These are phyloP conservation scores for Nemophila menziesii DNA, from an alignment of 257 asterid species.

Conservation along the genomic window DNA sequence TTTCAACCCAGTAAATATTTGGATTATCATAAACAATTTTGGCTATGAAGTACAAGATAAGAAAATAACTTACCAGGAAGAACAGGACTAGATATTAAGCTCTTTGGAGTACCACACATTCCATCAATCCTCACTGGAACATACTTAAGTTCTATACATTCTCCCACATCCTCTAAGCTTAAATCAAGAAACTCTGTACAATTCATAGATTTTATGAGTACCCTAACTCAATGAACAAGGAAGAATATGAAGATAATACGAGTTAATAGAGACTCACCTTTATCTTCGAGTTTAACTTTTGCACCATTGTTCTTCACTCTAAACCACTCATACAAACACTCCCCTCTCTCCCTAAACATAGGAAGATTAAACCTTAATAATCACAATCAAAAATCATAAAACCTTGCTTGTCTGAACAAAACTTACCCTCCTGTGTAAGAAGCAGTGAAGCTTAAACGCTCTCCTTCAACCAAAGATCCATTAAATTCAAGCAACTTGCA, in stretches of 20 bases:
- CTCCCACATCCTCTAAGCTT: slow-evolving; percentile 60
- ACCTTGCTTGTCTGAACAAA: slow-evolving; percentile 8
- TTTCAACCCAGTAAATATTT: not conserved
- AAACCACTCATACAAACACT: slow-evolving; percentile 75
- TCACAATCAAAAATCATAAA: slow-evolving; percentile 8
- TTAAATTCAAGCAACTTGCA: slow-evolving; percentile 73
- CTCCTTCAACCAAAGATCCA: slow-evolving; percentile 83
- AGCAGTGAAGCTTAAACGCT: slow-evolving; percentile 46
- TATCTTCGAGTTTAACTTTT: slow-evolving; percentile 46
- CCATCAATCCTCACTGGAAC: slow-evolving; percentile 88
- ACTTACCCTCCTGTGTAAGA: slow-evolving; percentile 85
- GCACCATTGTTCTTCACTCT: slow-evolving; percentile 46
- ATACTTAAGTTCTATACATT: slow-evolving; percentile 55
- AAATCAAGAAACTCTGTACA: slow-evolving; percentile 66
- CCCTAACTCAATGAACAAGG: slow-evolving; percentile 6
- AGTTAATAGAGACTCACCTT: slow-evolving; percentile 32
- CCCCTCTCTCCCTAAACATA: slow-evolving; percentile 67
- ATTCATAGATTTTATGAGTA: slow-evolving; percentile 12
- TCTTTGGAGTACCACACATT: slow-evolving; percentile 46
- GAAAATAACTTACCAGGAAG: slow-evolving; percentile 51
- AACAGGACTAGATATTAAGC: slow-evolving; percentile 49
- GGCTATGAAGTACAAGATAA: not conserved
- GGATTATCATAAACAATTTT: too few species aligned
- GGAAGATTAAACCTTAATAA: slow-evolving; percentile 10
- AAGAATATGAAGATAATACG: slow-evolving; percentile 4